These are phyloP conservation scores for Globisporangium paddicum DNA, from an alignment of 352 stramenopile species.

Conservation along the genomic window DNA sequence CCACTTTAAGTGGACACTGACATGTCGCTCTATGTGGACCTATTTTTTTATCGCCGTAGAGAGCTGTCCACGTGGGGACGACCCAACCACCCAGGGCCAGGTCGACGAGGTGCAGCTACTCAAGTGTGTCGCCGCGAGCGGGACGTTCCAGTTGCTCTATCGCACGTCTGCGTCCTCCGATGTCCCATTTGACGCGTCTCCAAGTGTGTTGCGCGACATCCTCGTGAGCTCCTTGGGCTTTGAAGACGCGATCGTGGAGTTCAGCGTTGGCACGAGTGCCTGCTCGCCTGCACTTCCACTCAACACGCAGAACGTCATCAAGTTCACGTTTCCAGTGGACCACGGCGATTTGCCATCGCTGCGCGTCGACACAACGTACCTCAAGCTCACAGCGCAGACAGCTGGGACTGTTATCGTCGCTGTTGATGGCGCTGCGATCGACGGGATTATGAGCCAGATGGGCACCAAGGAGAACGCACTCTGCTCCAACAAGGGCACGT, in stretches of 20 bases:
- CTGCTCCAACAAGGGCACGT: constrained; percentile 88
- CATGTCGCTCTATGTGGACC: background rate
- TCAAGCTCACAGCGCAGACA: constrained; percentile 15
- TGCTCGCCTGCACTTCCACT: constrained; percentile 24
- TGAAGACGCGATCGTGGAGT: constrained; percentile 46
- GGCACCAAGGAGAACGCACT: constrained; percentile 88
- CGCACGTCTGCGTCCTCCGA: constrained; percentile 34
- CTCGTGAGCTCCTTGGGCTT: constrained; percentile 43
- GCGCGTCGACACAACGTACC: constrained; percentile 27
- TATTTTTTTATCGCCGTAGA: constrained; percentile 19
- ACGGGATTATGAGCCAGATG: constrained; percentile 31
- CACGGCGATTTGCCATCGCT: constrained; percentile 46
- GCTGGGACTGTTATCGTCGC: constrained; percentile 21
- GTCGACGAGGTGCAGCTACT: constrained; percentile 82
- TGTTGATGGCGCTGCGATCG: constrained; percentile 38
- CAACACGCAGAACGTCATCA: constrained; percentile 39
- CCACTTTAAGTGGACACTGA: background rate
- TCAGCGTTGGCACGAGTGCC: constrained; percentile 25
- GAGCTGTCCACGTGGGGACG: constrained; percentile 85
- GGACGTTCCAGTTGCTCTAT: constrained; percentile 62
- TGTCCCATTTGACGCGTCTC: constrained; percentile 53
- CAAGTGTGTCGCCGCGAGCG: constrained; percentile 48
- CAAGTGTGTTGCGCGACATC: constrained; percentile 42
- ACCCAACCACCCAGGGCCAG: constrained; percentile 74
- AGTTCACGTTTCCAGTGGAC: constrained; percentile 45